Evolutionary conservation across 805 yeast genomes (phyloP).

Genomic region (Sungouiella blattae): DNA sequence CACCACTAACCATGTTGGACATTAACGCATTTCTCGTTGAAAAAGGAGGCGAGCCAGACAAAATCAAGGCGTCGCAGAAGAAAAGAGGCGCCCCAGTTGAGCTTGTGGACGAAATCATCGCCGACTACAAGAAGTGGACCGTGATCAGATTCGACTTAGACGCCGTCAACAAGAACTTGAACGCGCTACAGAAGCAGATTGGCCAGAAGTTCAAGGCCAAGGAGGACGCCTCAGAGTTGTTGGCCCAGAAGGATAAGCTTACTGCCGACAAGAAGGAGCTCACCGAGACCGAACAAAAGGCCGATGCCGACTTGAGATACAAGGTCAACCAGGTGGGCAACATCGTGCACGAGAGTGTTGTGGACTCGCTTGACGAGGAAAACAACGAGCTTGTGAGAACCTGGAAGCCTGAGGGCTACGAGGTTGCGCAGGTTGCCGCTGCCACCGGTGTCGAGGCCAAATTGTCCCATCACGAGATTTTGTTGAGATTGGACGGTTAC

Average conservation of each 20-base stretch:
- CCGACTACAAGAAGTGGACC: slow-evolving; percentile 90
- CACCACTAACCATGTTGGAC: slow-evolving; percentile 73
- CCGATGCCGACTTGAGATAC: slow-evolving; percentile 67
- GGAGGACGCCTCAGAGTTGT: slow-evolving; percentile 85
- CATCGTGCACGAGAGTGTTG: slow-evolving; percentile 89
- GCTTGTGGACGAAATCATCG: slow-evolving; percentile 90
- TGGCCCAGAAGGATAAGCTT: slow-evolving; percentile 75
- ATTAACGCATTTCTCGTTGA: slow-evolving; percentile 89
- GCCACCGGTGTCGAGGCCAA: slow-evolving; percentile 74
- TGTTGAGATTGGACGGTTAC: slow-evolving; percentile 92
- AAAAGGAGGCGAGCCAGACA: slow-evolving; percentile 94
- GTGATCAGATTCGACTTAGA: slow-evolving; percentile 78
- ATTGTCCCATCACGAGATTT: slow-evolving; percentile 92
- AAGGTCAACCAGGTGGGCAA: slow-evolving; percentile 93
- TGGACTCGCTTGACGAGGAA: slow-evolving; percentile 82
- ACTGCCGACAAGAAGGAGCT: slow-evolving; percentile 67
- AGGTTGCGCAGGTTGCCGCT: slow-evolving; percentile 63
- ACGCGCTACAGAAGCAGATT: slow-evolving; percentile 88
- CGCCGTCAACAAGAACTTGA: slow-evolving; percentile 81
- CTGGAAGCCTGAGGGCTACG: slow-evolving; percentile 78
- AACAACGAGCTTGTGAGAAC: slow-evolving; percentile 83
- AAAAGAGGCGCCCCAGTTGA: slow-evolving; percentile 96
- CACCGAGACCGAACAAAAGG: slow-evolving; percentile 66
- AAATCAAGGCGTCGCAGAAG: slow-evolving; percentile 80
- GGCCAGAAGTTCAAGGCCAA: slow-evolving; percentile 91